Conservation (phyloP, 2,329 filamentous ascomycete species). For the Botrytis tulipae region DNA sequence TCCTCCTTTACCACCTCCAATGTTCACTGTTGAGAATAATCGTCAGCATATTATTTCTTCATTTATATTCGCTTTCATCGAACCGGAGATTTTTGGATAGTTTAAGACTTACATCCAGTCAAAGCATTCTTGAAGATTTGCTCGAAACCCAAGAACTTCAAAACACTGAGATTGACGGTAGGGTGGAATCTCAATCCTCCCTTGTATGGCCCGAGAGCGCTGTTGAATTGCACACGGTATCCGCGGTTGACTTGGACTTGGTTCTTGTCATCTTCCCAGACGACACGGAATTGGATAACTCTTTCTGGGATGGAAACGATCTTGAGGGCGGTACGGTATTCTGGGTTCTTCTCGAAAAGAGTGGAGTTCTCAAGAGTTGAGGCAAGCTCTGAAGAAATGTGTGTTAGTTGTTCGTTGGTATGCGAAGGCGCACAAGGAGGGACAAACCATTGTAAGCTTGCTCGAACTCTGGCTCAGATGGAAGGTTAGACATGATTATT, state of each 20-base stretch:
- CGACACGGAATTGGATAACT: constrained; percentile 93
- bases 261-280: constrained; percentile 94
- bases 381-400: constrained; percentile 68
- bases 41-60: constrained; percentile 14
- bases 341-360: constrained; percentile 90
- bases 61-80: background rate
- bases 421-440: background rate
- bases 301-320: constrained; percentile 91
- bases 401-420: constrained; percentile 13
- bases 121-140: constrained; percentile 99
- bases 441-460: constrained; percentile 86
- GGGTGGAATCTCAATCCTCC: constrained; percentile 95
- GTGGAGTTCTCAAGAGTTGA: constrained; percentile 92
- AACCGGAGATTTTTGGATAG: background rate
- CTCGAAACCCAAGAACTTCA: constrained; percentile 99
- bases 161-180: constrained; percentile 72
- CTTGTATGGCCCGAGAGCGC: constrained; percentile 95
- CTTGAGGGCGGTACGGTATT: constrained; percentile 87
- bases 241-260: constrained; percentile 88
- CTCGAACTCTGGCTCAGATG: constrained; percentile 93
- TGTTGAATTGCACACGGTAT: constrained; percentile 98
- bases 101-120: constrained; percentile 71
- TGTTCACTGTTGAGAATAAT: constrained; percentile 60
- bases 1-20: constrained; percentile 97
- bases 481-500: constrained; percentile 72